Conservation (phyloP, 2,329 filamentous ascomycete species). For the Neobulgaria alba region DNA sequence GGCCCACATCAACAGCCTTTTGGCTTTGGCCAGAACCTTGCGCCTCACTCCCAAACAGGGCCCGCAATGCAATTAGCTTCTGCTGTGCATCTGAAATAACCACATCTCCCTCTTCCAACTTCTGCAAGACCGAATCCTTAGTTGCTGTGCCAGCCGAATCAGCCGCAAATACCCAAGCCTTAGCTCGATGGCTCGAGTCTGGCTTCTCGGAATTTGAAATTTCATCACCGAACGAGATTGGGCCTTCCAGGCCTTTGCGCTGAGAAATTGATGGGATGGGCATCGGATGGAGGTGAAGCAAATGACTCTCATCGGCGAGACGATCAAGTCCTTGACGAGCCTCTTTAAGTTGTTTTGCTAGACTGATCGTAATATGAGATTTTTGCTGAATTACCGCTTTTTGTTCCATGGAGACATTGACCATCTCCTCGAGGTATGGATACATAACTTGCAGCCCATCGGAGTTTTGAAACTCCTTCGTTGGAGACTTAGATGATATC, state of each 20-base stretch:
- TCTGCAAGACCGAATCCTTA: slow-evolving; percentile 49
- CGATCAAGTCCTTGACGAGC: slow-evolving; percentile 42
- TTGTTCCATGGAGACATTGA: slow-evolving; percentile 46
- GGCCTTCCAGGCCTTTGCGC: slow-evolving; percentile 22
- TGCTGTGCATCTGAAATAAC: slow-evolving; percentile 45
- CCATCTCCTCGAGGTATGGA: slow-evolving; percentile 47
- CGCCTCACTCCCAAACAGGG: slow-evolving; percentile 34
- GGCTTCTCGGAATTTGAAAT: slow-evolving; percentile 32
- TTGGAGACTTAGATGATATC: not conserved
- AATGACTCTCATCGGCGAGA: slow-evolving; percentile 52
- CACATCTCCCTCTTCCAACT: slow-evolving; percentile 48
- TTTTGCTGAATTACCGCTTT: slow-evolving; percentile 50
- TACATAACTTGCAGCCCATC: slow-evolving; percentile 33
- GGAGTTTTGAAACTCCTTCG: slow-evolving; percentile 1
- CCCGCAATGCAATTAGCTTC: slow-evolving; percentile 40
- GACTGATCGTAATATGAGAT: slow-evolving; percentile 42
- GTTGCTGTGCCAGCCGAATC: slow-evolving; percentile 51
- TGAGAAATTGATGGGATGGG: slow-evolving; percentile 24
- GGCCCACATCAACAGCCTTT: not conserved
- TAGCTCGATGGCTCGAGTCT: slow-evolving; percentile 37
- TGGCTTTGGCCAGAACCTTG: slow-evolving; percentile 1
- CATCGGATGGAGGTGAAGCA: slow-evolving; percentile 45
- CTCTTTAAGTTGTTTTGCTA: slow-evolving; percentile 44
- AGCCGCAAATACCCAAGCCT: slow-evolving; percentile 52
- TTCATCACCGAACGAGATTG: slow-evolving; percentile 38